Conservation (phyloP, 2,329 filamentous ascomycete genomes). For the Cladophialophora immunda region DNA sequence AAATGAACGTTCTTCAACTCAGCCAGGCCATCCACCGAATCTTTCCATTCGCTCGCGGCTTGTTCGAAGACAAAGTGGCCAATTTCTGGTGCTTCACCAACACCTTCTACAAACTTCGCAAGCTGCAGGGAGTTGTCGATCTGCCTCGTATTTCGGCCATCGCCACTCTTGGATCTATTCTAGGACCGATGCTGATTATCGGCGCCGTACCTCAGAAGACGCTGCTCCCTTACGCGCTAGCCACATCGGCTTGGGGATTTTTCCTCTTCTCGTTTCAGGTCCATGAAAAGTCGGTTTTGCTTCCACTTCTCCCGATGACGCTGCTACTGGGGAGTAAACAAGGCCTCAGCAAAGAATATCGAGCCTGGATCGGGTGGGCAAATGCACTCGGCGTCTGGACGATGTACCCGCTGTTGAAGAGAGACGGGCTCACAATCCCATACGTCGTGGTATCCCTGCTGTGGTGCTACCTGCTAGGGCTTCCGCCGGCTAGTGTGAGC, state of each 20-base stretch:
- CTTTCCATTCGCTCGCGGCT: slow-evolving; percentile 92
- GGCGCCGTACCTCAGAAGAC: slow-evolving; percentile 80
- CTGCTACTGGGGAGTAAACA: slow-evolving; percentile 80
- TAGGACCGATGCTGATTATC: slow-evolving; percentile 80
- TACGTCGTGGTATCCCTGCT: slow-evolving; percentile 85
- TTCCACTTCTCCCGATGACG: slow-evolving; percentile 94
- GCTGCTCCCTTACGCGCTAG: slow-evolving; percentile 80
- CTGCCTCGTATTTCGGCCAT: slow-evolving; percentile 79
- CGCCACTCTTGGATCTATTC: slow-evolving; percentile 77
- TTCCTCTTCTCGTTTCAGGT: slow-evolving; percentile 98
- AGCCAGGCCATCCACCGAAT: slow-evolving; percentile 88
- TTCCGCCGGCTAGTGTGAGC: slow-evolving; percentile 70
- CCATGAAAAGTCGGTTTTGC: slow-evolving; percentile 94
- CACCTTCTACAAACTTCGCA: slow-evolving; percentile 80
- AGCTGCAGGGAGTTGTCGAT: slow-evolving; percentile 71
- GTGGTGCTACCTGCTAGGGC: slow-evolving; percentile 89
- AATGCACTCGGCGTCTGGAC: slow-evolving; percentile 92
- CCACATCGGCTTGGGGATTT: slow-evolving; percentile 91
- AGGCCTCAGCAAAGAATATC: slow-evolving; percentile 76
- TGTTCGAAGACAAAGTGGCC: slow-evolving; percentile 98
- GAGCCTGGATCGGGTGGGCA: slow-evolving; percentile 95
- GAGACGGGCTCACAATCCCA: slow-evolving; percentile 83
- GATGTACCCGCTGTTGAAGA: slow-evolving; percentile 86
- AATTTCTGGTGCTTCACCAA: slow-evolving; percentile 92
- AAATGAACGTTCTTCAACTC: slow-evolving; percentile 78